Evolutionary conservation across 2,329 filamentous ascomycete genomes (phyloP), one percentile per base, ranked within the genome.

Genomic region (Scopulariopsis brevicaulis): DNA sequence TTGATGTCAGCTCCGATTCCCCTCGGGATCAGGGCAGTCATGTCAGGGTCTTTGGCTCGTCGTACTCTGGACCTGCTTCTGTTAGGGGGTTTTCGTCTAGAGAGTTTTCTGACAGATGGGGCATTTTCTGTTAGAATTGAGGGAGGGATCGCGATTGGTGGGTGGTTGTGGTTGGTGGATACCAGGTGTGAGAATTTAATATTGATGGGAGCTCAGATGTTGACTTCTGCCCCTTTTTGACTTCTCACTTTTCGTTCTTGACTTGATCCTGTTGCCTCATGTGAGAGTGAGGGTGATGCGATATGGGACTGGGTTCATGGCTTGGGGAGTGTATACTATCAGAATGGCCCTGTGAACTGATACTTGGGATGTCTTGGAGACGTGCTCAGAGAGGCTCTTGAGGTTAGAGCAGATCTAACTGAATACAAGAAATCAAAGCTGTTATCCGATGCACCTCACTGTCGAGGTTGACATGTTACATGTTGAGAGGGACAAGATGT

Each of bases 161-260:
- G 12, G 22, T 22, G 22, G 11, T 48, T n/a, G 46, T 6, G 20
- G 11, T n/a, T n/a, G 46, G 46, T 50, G 28, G 28, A 32, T 32
- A 32, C 28, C 28, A 32, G 28, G 28, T 8, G 28, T 32, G 28
- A 32, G 28, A 32, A 32, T 50, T 5, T 50, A 50, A 24, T 50
- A 50, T 14, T 24, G 46, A 50, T 50, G 46, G 46, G 20, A 22
- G n/a, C 22, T 50, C 37, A 22, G 34, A 54, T 59, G 53, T 32
- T 34, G 52, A 34, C 56, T 53, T 59, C 53, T 60, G 22, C 56
- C 53, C 35, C n/a, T 53, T 22, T 55, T 51, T 37, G 51, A 28
- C 15, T n/a, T 24, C 15, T 54, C 32, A 57, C 56, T 34, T 53
- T 20, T 55, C 54, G 28, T 35, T 57, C 53, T 11, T 52, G 20